Evolutionary conservation across 257 asterid species (phyloP), one percentile per base, ranked within the genome.

Genomic region (Forsythia viridissima): DNA sequence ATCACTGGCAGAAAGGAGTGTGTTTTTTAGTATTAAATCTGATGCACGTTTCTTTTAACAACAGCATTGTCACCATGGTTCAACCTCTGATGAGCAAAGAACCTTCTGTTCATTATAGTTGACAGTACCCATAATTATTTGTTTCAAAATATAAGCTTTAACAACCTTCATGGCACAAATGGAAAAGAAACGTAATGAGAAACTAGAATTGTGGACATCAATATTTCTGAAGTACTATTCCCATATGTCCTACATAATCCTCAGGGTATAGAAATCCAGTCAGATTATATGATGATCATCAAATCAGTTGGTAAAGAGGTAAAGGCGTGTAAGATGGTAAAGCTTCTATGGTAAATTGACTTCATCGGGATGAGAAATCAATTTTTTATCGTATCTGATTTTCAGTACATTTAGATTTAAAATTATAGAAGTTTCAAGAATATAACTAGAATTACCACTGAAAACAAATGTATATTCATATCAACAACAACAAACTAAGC

Each of bases 351-450:
- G 68, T 61, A 5, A 61, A 61, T 8, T 55, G 15, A 57, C 74
- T 39, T 43, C 43, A 70, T 16, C 70, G 69, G 72, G 55, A 74
- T 46, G 46, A 15, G 63, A 84, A 46, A 24, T 77, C 80, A 48
- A 51, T 38, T 24, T 52, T 3, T 74, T 34, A 30, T 30, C 1
- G 34, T 30, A 30, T 0, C 34, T 30, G 46, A 30, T 77, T 76
- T 80, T 68, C 13, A 18, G 77, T 74, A 42, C 70, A 51, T 36
- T 11, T 51, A 37, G 61, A 42, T 72, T 71, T 57, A 57, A 44
- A 55, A 72, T 34, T 69, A 34, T 57, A 10, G 74, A 48, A 52
- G 38, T 63, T 38, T 46, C 48, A 59, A 70, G 77, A 42, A 59
- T 66, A 75, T 70, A 76, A 67, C 30, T 40, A 76, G 40, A 77